These are phyloP conservation scores for Suhomyces anneliseae DNA, from an alignment of 1,139 yeast species.

Conservation along the genomic window DNA sequence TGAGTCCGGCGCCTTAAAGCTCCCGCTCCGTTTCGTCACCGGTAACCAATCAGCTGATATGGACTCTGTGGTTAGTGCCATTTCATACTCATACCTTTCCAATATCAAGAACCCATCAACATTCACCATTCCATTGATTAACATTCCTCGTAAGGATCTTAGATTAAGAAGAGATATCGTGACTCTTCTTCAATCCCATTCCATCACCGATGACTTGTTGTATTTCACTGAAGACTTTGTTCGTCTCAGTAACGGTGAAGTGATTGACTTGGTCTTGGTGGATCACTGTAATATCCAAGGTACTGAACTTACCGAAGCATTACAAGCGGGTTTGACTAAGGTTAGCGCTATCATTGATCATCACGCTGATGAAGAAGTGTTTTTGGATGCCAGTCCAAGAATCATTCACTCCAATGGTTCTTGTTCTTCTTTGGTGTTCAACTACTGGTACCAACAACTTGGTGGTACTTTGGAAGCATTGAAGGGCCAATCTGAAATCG, in stretches of 20 bases:
- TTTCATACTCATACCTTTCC: constrained; percentile 64
- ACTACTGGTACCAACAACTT: constrained; percentile 50
- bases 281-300: constrained; percentile 82
- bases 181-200: constrained; percentile 48
- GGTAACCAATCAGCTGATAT: constrained; percentile 88
- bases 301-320: constrained; percentile 27
- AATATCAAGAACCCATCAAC: constrained; percentile 24
- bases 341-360: constrained; percentile 79
- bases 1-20: constrained; percentile 13
- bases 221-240: constrained; percentile 66
- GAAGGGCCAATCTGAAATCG: constrained; percentile 31
- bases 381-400: constrained; percentile 53
- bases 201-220: constrained; percentile 50
- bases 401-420: constrained; percentile 67
- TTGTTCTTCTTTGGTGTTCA: constrained; percentile 71
- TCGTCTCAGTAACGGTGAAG: constrained; percentile 15
- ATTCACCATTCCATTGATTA: constrained; percentile 62
- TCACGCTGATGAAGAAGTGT: constrained; percentile 70
- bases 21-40: constrained; percentile 52
- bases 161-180: constrained; percentile 69
- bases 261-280: constrained; percentile 55
- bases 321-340: constrained; percentile 22
- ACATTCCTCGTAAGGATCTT: constrained; percentile 68
- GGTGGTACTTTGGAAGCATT: constrained; percentile 18
- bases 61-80: constrained; percentile 80